Evolutionary conservation across 768 basidiomycete species (phyloP).

Genomic region (Lactarius sanguifluus): DNA sequence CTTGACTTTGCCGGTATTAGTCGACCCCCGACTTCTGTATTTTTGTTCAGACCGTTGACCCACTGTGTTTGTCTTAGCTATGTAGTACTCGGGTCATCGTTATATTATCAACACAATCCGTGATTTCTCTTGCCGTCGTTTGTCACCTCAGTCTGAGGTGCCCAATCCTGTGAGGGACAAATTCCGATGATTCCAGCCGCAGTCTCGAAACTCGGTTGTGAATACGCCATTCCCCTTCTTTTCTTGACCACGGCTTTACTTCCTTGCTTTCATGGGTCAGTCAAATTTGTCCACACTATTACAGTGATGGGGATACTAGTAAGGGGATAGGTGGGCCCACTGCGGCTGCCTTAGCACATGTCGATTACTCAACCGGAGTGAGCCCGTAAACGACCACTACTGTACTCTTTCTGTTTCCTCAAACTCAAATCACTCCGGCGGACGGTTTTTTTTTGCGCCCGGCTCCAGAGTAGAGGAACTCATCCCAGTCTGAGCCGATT

Average conservation of each 20-base stretch:
- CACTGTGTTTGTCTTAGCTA: slow-evolving; percentile 9
- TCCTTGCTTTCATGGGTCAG: background rate
- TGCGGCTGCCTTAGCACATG: background rate
- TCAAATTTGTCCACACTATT: background rate
- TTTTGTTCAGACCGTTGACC: slow-evolving; percentile 2
- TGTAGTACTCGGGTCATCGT: slow-evolving; percentile 2
- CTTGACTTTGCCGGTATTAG: background rate
- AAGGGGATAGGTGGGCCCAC: background rate
- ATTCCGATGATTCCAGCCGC: background rate
- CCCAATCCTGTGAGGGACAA: background rate
- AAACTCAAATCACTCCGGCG: background rate
- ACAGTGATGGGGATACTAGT: background rate
- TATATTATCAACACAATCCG: slow-evolving; percentile 4
- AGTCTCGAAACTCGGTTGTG: background rate
- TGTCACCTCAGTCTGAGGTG: background rate
- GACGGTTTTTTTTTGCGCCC: background rate
- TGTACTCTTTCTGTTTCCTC: background rate
- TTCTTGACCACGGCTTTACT: background rate
- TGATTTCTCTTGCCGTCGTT: background rate
- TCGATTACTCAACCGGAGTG: background rate
- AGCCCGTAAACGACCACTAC: background rate
- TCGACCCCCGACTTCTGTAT: slow-evolving; percentile 2
- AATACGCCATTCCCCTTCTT: background rate
- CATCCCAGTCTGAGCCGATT: background rate
- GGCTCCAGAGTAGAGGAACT: background rate